Base-by-base conservation (phyloP, 331 rosid genomes). In the Malus hybrid region DNA sequence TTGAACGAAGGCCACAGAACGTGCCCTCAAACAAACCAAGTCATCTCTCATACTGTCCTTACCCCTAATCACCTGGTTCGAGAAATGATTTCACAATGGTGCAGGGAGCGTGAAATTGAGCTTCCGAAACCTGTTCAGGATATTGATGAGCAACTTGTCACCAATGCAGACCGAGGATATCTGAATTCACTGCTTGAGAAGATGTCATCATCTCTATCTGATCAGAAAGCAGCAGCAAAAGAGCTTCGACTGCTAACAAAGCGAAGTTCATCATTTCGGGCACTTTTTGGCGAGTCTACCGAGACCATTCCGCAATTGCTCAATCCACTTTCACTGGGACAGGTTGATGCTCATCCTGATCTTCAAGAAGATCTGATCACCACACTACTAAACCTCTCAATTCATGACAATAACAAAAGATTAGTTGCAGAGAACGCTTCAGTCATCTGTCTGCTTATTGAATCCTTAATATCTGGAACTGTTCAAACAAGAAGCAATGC, bases 351-450 rank as follows among this genome's bases (percentile, higher is more conserved):
- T 29, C 83, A 85, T 50, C 93, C 89, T 48, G 97, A 85, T 78
- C 93, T 93, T 48, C 90, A 85, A 6, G 98, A 87, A 78, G 93
- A 93, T 80, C 76, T 93, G 85, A 65, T 93, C 88, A 87, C 96
- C 16, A 86, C 88, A 7, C 34, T 93, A 67, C 67, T 87, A 14
- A 89, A 93, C 79, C 83, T 93, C 79, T 90, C 98, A 2, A 82
- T 93, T 64, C 84, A 69, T 24, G 96, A 89, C 4, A 83, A 85
- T 36, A 93, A 89, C 74, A 91, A 91, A 86, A 86, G 82, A 74
- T 27, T 73, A 5, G 81, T 93, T 27, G 93, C 77, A 2, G 92
- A 88, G 83, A 78, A 84, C 72, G 83, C 88, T 3, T 46, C 70
- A 6, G 85, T 80, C 65, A 85, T 93, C 60, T 76, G 86, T 31